These are phyloP conservation scores for Rhizoclosmatium globosum DNA, from an alignment of 192 early-diverging fungal species.

Conservation along the genomic window DNA sequence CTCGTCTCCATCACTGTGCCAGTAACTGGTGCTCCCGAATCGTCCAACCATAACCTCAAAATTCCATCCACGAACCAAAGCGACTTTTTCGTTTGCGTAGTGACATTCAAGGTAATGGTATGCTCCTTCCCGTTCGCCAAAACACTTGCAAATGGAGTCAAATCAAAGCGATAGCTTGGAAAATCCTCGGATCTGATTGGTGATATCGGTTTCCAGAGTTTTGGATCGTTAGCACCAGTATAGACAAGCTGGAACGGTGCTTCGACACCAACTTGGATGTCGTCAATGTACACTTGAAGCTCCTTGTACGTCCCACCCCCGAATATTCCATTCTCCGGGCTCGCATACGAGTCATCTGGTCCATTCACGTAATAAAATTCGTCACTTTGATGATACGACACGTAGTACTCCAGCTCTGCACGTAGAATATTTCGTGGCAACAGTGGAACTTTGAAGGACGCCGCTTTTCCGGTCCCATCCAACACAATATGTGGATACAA, in stretches of 20 bases:
- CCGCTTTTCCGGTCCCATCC: slow-evolving; percentile 13
- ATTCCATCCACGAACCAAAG: slow-evolving; percentile 44
- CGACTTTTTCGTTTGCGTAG: slow-evolving; percentile 18
- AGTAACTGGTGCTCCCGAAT: no score
- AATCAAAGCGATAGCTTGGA: slow-evolving; percentile 35
- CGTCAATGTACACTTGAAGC: slow-evolving; percentile 37
- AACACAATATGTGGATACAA: slow-evolving; percentile 32
- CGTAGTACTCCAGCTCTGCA: slow-evolving; percentile 38
- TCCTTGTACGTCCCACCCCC: slow-evolving; percentile 44
- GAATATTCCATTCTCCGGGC: slow-evolving; percentile 37
- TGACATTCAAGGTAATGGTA: slow-evolving; percentile 41
- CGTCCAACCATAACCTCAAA: slow-evolving; percentile 39
- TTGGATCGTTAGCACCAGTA: slow-evolving; percentile 46
- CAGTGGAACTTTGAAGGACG: background rate
- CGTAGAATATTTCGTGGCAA: slow-evolving; percentile 33
- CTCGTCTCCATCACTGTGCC: no score
- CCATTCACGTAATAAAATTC: slow-evolving; percentile 50
- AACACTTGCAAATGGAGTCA: slow-evolving; percentile 38
- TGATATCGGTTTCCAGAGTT: slow-evolving; percentile 39
- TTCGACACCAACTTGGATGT: slow-evolving; percentile 35
- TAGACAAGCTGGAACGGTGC: slow-evolving; percentile 38
- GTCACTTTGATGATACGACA: slow-evolving; percentile 42
- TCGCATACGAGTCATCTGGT: slow-evolving; percentile 38
- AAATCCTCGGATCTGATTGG: slow-evolving; percentile 32
- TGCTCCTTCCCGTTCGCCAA: slow-evolving; percentile 28